These are phyloP conservation scores for Heliamphora exappendiculata DNA, from an alignment of 148 eudicot genomes.

Conservation along the genomic window DNA sequence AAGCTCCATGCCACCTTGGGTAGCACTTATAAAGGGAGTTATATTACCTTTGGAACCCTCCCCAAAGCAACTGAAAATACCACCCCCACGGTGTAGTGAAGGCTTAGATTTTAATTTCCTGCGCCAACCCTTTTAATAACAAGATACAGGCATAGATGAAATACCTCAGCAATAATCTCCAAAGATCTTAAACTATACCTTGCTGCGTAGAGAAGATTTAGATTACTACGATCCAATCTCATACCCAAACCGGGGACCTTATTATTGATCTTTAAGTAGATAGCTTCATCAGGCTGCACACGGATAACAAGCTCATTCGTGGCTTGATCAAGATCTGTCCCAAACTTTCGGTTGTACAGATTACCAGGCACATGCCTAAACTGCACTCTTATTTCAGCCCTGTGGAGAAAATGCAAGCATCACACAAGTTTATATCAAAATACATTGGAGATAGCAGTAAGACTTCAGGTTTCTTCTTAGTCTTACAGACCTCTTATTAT, in stretches of 20 bases:
- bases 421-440: neutral
- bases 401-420: conserved; percentile 24
- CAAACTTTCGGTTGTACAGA: conserved; percentile 62
- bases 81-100: too few relatives aligned
- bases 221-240: conserved; percentile 90
- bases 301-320: conserved; percentile 95
- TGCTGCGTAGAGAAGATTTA: conserved; percentile 84
- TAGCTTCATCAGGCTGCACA: conserved; percentile 92
- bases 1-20: neutral
- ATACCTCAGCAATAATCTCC: neutral
- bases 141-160: neutral
- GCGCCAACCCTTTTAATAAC: neutral
- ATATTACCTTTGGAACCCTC: too few relatives aligned
- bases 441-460: neutral
- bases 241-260: conserved; percentile 94
- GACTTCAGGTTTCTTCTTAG: neutral
- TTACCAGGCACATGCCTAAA: conserved; percentile 96
- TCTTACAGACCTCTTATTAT: conserved; percentile 56
- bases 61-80: too few relatives aligned
- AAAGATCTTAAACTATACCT: conserved; percentile 37
- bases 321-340: conserved; percentile 77
- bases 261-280: conserved; percentile 85
- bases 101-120: neutral
- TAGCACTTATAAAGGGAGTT: too few relatives aligned
- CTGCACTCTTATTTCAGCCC: conserved; percentile 91